A percentile compares a stretch with the other conserved stretches of the same genome.
Conservation (phyloP, 257 asterid genomes). For the Catharanthus roseus region DNA sequence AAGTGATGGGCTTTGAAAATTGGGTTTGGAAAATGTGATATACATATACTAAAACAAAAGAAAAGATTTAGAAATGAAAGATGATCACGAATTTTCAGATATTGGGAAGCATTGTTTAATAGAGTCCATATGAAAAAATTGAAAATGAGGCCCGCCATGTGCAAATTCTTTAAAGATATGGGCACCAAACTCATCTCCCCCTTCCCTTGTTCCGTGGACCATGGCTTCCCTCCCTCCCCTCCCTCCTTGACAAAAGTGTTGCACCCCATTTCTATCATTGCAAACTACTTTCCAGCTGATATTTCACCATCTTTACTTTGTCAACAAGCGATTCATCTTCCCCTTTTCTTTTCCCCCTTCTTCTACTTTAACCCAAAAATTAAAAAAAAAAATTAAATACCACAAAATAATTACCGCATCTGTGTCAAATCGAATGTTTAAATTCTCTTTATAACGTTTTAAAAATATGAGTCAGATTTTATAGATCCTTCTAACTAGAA, state of each 20-base stretch:
- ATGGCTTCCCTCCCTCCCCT: too few relatives aligned
- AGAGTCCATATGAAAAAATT: not conserved
- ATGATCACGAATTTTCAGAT: not conserved
- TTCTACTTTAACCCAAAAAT: slow-evolving; percentile 3
- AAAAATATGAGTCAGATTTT: too few relatives aligned
- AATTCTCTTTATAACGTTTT: too few relatives aligned
- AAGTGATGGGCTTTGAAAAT: too few relatives aligned
- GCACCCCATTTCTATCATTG: slow-evolving; percentile 49
- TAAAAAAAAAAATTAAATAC: slow-evolving; percentile 25
- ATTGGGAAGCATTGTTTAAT: slow-evolving; percentile 12
- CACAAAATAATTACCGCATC: too few relatives aligned
- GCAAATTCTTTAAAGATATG: slow-evolving; percentile 42
- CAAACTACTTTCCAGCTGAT: slow-evolving; percentile 43
- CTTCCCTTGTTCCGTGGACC: slow-evolving; percentile 31
- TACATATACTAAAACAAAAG: too few relatives aligned
- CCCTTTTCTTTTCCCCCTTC: slow-evolving; percentile 11
- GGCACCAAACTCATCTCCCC: slow-evolving; percentile 21
- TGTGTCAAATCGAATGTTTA: too few relatives aligned
- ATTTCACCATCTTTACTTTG: slow-evolving; percentile 45
- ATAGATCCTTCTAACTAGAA: too few relatives aligned
- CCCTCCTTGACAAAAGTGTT: slow-evolving; percentile 39
- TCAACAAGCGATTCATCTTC: slow-evolving; percentile 32
- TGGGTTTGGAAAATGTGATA: too few relatives aligned
- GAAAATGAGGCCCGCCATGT: slow-evolving; percentile 46
- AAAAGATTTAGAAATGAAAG: too few relatives aligned